phyloP scores from a whole-genome alignment of 306 rosid genomes.

The Vachellia pachyceras region DNA sequence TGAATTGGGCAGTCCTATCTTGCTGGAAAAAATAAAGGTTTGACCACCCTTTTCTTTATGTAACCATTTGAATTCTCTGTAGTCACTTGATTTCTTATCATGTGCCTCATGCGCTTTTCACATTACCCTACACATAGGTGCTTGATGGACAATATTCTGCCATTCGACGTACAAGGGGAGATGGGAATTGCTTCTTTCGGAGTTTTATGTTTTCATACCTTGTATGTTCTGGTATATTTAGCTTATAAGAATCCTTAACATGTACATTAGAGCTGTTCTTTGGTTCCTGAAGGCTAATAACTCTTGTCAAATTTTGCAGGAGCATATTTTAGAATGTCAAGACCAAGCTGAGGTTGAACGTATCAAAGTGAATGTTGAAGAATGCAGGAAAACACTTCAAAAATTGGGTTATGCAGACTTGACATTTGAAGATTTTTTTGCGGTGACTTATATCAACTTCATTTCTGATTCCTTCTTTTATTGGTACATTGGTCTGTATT shows the following conservation, averaged over 20 bases:
- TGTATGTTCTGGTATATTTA: constrained; percentile 59
- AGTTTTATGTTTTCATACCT: constrained; percentile 96
- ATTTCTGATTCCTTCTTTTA: constrained; percentile 29
- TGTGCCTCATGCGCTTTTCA: constrained; percentile 23
- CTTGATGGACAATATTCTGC: constrained; percentile 82
- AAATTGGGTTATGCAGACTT: constrained; percentile 88
- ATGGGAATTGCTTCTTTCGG: constrained; percentile 97
- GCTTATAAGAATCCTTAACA: constrained; percentile 30
- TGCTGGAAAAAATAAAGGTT: constrained; percentile 96
- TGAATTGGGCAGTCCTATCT: constrained; percentile 84
- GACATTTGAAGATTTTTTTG: constrained; percentile 95
- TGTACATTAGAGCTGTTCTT: constrained; percentile 7
- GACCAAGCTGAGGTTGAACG: constrained; percentile 81
- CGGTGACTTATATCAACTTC: constrained; percentile 57
- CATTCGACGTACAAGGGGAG: constrained; percentile 93
- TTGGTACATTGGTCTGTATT: constrained; percentile 27
- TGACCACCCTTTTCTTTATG: constrained; percentile 17
- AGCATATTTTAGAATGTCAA: constrained; percentile 81
- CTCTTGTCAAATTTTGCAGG: constrained; percentile 51
- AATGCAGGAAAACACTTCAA: constrained; percentile 85
- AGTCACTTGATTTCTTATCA: constrained; percentile 20
- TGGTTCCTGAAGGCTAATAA: constrained; percentile 36
- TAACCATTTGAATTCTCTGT: constrained; percentile 13
- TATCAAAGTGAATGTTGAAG: constrained; percentile 72
- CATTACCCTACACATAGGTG: constrained; percentile 55